Conservation (phyloP, 192 early-diverging fungal genomes). For the Spizellomyces sp. region DNA sequence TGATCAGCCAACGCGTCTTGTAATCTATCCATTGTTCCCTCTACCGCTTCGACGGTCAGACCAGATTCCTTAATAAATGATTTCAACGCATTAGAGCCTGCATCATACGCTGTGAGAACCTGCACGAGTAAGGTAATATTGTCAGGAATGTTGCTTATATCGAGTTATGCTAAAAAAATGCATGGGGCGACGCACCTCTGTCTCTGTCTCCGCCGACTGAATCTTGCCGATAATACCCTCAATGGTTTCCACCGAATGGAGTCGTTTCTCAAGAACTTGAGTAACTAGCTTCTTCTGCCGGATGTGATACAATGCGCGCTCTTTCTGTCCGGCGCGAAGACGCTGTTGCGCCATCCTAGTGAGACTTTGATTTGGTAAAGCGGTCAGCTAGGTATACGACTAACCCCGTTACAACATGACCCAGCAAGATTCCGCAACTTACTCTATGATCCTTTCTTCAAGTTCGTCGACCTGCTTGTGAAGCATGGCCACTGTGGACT, state of each 20-base stretch:
- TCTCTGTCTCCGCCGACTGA: slow-evolving; percentile 62
- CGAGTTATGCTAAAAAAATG: neutral
- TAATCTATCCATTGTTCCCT: slow-evolving; percentile 63
- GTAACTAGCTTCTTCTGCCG: slow-evolving; percentile 56
- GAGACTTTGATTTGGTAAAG: slow-evolving; percentile 24
- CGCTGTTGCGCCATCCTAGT: slow-evolving; percentile 42
- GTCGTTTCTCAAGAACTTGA: slow-evolving; percentile 55
- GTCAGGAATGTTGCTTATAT: too few species aligned
- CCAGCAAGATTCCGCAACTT: neutral
- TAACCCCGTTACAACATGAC: neutral
- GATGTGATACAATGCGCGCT: slow-evolving; percentile 58
- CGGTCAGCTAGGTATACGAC: neutral
- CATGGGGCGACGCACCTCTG: slow-evolving; percentile 43
- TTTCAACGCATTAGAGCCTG: slow-evolving; percentile 60
- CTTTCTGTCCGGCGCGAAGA: slow-evolving; percentile 47
- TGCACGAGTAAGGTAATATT: slow-evolving; percentile 28
- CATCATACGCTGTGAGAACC: slow-evolving; percentile 61
- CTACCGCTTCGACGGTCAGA: slow-evolving; percentile 53
- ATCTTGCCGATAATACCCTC: slow-evolving; percentile 65
- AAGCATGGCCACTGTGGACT: slow-evolving; percentile 51
- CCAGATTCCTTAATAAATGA: slow-evolving; percentile 46
- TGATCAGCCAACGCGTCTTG: slow-evolving; percentile 64
- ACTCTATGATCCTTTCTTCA: slow-evolving; percentile 59
- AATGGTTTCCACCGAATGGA: slow-evolving; percentile 60
- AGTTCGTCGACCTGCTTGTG: slow-evolving; percentile 60